These are phyloP conservation scores for Hypoxylon sp. DNA, from an alignment of 2,329 filamentous ascomycete species.

Conservation along the genomic window DNA sequence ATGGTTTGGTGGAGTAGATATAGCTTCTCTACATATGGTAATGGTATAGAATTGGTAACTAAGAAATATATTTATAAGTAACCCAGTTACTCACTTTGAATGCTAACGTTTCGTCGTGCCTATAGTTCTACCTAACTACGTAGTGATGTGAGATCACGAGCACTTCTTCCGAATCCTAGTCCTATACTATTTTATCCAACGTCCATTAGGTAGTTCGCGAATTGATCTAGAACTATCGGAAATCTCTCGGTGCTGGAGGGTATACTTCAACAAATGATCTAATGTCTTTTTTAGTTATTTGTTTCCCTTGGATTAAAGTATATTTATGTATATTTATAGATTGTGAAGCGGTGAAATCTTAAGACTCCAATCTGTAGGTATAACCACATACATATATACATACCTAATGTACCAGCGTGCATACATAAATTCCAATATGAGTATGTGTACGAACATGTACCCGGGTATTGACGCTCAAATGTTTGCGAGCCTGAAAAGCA, in stretches of 20 bases:
- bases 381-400: background rate
- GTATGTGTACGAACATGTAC: background rate
- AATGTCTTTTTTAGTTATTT: too few species aligned
- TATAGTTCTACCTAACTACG: background rate
- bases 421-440: background rate
- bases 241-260: too few species aligned
- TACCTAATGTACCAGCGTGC: background rate
- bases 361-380: constrained; percentile 11
- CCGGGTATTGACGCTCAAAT: background rate
- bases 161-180: too few species aligned
- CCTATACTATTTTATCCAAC: too few species aligned
- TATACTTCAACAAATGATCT: too few species aligned
- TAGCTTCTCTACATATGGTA: background rate
- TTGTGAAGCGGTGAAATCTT: background rate
- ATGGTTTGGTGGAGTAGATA: background rate
- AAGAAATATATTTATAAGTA: background rate
- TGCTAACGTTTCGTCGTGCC: background rate
- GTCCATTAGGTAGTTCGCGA: too few species aligned
- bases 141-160: too few species aligned
- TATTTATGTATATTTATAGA: background rate
- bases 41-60: background rate
- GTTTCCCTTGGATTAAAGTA: too few species aligned
- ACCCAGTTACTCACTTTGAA: background rate
- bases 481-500: constrained; percentile 1
- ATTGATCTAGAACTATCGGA: too few species aligned